Percentiles rank a stretch among this genome's conserved stretches.
Conservation (phyloP, 164 flowering plant species). For the Chimonanthus praecox region DNA sequence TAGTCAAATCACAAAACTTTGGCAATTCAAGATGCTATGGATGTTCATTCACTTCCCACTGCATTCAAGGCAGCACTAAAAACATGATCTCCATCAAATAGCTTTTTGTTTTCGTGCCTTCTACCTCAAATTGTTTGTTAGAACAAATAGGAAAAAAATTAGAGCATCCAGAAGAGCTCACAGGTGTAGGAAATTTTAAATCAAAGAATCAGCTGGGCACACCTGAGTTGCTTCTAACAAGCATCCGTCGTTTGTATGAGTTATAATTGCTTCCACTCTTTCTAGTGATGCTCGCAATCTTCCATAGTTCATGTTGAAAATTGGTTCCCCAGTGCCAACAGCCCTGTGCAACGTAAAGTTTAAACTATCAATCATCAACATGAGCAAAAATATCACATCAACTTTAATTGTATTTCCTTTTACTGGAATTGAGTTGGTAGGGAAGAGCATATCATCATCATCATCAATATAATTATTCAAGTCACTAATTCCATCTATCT, state of each 20-base stretch:
- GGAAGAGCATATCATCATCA: neutral
- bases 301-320: constrained; percentile 81
- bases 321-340: constrained; percentile 69
- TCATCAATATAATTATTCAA: neutral
- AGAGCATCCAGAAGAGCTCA: neutral
- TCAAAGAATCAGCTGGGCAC: neutral
- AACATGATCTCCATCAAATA: neutral
- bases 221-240: neutral
- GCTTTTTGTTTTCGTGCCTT: neutral
- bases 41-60: neutral
- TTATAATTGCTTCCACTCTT: constrained; percentile 74
- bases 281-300: constrained; percentile 78
- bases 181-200: neutral
- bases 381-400: neutral
- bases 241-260: constrained; percentile 17
- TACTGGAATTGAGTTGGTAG: neutral
- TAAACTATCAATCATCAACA: neutral
- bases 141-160: neutral
- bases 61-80: neutral
- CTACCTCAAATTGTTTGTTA: neutral
- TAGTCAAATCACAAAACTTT: neutral
- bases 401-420: neutral
- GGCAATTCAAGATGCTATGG: neutral
- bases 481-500: no score
- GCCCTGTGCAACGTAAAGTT: constrained; percentile 33